Base-by-base conservation (phyloP, 495 filamentous ascomycete genomes). In the Emericellopsis terricola region DNA sequence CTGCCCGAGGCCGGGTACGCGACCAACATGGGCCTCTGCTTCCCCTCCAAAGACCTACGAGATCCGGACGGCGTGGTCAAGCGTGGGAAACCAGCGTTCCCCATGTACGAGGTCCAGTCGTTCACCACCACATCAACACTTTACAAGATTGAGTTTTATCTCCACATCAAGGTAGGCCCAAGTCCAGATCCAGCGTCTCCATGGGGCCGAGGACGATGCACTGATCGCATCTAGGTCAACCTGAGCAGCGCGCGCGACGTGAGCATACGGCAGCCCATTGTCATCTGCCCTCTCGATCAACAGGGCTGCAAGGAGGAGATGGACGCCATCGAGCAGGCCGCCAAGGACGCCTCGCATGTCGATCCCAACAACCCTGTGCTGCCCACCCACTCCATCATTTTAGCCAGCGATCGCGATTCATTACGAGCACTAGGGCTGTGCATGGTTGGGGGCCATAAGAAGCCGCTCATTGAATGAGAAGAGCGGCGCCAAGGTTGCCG, bases 141-240 rank as follows among this genome's bases (percentile, higher is more conserved):
- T 9, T 97, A 96, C 57, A 96, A 94, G 54, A 92, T 97, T 49
- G 87, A 97, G 52, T 97, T 94, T 51, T 97, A 81, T 46, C 58
- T 97, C 29, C 82, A 75, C 24, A 83, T 97, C 28, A 93, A 92
- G 69, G 89, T 94, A 59, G 13, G 66, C 52, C 29, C 34, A n/a
- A n/a, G n/a, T n/a, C n/a, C n/a, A n/a, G n/a, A n/a, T n/a, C n/a
- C n/a, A n/a, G n/a, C n/a, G n/a, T n/a, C n/a, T n/a, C n/a, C n/a
- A n/a, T 33, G 20, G 14, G 17, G 5, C 29, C 8, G n/a, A n/a
- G n/a, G n/a, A n/a, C n/a, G n/a, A n/a, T n/a, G n/a, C n/a, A n/a
- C n/a, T n/a, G n/a, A n/a, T n/a, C n/a, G n/a, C n/a, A n/a, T 34
- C 15, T 30, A 97, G 89, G 91, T 84, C 16, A 78, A 86, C 52